phyloP scores from a whole-genome alignment of 2,329 filamentous ascomycete species.

The Leptographium procerum region DNA sequence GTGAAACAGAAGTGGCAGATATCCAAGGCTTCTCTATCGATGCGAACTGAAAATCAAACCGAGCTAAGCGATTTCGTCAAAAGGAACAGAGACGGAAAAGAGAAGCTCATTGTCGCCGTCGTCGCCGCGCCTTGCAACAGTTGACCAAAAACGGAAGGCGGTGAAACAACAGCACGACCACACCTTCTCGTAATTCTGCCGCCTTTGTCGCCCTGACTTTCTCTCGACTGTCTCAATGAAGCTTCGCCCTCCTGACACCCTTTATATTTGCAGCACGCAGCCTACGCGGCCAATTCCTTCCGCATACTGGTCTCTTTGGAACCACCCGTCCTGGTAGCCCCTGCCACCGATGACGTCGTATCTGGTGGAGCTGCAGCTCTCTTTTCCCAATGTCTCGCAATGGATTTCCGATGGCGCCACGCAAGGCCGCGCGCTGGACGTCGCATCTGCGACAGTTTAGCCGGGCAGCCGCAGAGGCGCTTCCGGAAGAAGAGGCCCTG shows the following conservation, averaged over 20 bases:
- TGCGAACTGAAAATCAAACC: too few relatives aligned
- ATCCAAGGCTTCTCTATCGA: neutral
- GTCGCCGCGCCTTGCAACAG: neutral
- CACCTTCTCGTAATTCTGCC: conserved; percentile 6
- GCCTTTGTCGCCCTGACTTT: neutral
- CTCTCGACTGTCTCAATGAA: neutral
- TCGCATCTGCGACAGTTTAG: conserved; percentile 43
- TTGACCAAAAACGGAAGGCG: conserved; percentile 6
- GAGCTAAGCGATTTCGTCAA: neutral
- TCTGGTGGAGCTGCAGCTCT: neutral
- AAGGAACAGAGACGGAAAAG: neutral
- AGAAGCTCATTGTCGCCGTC: too few relatives aligned
- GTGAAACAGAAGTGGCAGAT: neutral
- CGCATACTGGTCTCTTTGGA: neutral
- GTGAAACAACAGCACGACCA: neutral
- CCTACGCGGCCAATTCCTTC: neutral
- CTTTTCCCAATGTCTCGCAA: conserved; percentile 28
- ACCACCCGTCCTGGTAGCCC: neutral
- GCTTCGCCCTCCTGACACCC: neutral
- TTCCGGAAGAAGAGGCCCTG: neutral
- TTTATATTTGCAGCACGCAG: neutral
- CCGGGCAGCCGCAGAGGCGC: conserved; percentile 13
- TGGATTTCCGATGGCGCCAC: conserved; percentile 30
- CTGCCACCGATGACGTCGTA: neutral
- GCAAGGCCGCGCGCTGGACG: conserved; percentile 37